phyloP scores from a whole-genome alignment of 495 filamentous ascomycete genomes.

The Entonaema liquescens region DNA sequence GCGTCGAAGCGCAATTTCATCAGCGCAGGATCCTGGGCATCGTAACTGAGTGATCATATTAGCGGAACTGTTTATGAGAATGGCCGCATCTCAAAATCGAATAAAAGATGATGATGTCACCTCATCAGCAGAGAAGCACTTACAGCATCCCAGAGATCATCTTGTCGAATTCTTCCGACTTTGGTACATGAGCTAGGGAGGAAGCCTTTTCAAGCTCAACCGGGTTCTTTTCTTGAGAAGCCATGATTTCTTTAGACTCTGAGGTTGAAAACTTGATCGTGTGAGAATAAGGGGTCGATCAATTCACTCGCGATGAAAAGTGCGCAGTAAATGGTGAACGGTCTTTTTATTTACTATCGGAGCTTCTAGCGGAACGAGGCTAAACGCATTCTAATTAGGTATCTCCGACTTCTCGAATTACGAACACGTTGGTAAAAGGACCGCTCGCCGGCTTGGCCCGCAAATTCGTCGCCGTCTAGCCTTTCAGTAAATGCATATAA shows the following conservation, averaged over 20 bases:
- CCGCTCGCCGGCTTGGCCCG: slow-evolving; percentile 12
- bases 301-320: background rate
- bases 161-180: slow-evolving; percentile 62
- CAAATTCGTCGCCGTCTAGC: background rate
- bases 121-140: slow-evolving; percentile 11
- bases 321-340: background rate
- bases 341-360: background rate
- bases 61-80: background rate
- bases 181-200: slow-evolving; percentile 51
- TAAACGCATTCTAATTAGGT: background rate
- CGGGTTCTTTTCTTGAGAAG: slow-evolving; percentile 53
- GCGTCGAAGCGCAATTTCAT: slow-evolving; percentile 56
- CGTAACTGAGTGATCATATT: slow-evolving; percentile 44
- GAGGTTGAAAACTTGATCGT: background rate
- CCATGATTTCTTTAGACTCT: slow-evolving; percentile 37
- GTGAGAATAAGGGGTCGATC: background rate
- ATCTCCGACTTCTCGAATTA: background rate
- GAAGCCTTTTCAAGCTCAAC: slow-evolving; percentile 57
- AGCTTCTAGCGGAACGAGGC: background rate
- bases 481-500: slow-evolving; percentile 1
- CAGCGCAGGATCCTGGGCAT: slow-evolving; percentile 53
- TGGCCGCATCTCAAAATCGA: background rate
- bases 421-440: slow-evolving; percentile 20
- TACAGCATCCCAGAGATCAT: slow-evolving; percentile 67
- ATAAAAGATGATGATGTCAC: background rate